Conservation (phyloP, 2,329 filamentous ascomycete genomes). For the Fulvia fulva region DNA sequence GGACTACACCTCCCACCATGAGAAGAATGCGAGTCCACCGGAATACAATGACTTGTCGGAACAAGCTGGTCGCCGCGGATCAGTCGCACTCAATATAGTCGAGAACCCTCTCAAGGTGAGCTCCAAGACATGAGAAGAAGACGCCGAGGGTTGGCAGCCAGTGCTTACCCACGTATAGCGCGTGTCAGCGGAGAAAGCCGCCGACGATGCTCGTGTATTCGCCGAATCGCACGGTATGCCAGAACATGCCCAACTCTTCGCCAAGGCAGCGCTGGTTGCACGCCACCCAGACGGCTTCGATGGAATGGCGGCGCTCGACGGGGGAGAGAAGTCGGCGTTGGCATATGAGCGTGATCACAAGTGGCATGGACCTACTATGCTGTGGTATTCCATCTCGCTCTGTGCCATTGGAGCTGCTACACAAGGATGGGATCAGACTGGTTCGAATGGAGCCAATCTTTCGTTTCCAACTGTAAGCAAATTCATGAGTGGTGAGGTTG, state of each 20-base stretch:
- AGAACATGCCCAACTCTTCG: slow-evolving; percentile 38
- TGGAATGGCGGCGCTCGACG: slow-evolving; percentile 56
- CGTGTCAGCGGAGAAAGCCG: slow-evolving; percentile 30
- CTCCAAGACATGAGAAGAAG: not conserved
- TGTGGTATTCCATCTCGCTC: slow-evolving; percentile 61
- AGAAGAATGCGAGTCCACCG: not conserved
- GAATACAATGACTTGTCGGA: slow-evolving; percentile 5
- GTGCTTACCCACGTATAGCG: slow-evolving; percentile 25
- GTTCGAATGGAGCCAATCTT: slow-evolving; percentile 31
- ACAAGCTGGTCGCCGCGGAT: slow-evolving; percentile 34
- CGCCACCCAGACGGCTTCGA: slow-evolving; percentile 65
- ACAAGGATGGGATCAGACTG: slow-evolving; percentile 36
- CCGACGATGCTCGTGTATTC: slow-evolving; percentile 33
- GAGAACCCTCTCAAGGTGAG: slow-evolving; percentile 46
- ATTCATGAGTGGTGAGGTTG: not conserved
- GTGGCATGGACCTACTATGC: slow-evolving; percentile 59
- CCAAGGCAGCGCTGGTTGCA: slow-evolving; percentile 60
- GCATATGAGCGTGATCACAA: slow-evolving; percentile 62
- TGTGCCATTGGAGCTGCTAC: slow-evolving; percentile 32
- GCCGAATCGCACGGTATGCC: slow-evolving; percentile 33
- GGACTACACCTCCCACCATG: not conserved
- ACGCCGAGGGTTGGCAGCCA: slow-evolving; percentile 10
- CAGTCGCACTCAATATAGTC: slow-evolving; percentile 46
- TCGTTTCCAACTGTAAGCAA: slow-evolving; percentile 23
- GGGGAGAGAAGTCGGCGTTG: slow-evolving; percentile 58